phyloP scores from a whole-genome alignment of 768 basidiomycete species.

The Termitomyces sp. region DNA sequence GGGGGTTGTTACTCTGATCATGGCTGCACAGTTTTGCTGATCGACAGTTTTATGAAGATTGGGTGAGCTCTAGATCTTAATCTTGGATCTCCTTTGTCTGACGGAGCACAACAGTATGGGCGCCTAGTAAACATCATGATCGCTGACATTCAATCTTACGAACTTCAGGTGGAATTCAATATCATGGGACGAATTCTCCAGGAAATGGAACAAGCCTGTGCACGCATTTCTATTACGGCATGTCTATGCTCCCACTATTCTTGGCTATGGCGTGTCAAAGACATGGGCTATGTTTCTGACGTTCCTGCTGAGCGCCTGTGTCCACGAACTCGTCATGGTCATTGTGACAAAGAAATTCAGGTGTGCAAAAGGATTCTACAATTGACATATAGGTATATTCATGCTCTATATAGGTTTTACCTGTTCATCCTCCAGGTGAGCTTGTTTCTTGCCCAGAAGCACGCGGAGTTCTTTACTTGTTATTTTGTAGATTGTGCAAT shows the following conservation, averaged over 20 bases:
- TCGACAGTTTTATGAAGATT: slow-evolving; percentile 95
- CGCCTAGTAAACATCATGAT: background rate
- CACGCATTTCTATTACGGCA: slow-evolving; percentile 91
- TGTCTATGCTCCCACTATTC: slow-evolving; percentile 88
- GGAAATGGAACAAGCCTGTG: slow-evolving; percentile 98
- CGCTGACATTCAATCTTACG: background rate
- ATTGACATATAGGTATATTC: background rate
- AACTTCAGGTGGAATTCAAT: slow-evolving; percentile 84
- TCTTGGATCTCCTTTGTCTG: background rate
- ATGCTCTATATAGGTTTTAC: slow-evolving; percentile 55
- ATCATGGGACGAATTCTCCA: slow-evolving; percentile 94
- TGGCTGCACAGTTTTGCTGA: slow-evolving; percentile 69
- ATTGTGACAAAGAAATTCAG: slow-evolving; percentile 90
- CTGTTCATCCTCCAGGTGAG: slow-evolving; percentile 70
- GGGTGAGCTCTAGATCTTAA: slow-evolving; percentile 41
- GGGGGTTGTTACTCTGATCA: background rate
- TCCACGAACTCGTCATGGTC: slow-evolving; percentile 95
- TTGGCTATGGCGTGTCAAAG: slow-evolving; percentile 67
- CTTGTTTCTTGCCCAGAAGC: background rate
- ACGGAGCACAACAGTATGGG: slow-evolving; percentile 10
- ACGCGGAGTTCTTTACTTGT: background rate
- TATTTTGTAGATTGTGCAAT: slow-evolving; percentile 68
- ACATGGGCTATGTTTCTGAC: slow-evolving; percentile 87
- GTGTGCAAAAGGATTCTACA: slow-evolving; percentile 29
- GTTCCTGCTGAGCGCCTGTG: slow-evolving; percentile 84